These are phyloP conservation scores for Candida sanyiensis DNA, from an alignment of 805 yeast species.

Conservation along the genomic window DNA sequence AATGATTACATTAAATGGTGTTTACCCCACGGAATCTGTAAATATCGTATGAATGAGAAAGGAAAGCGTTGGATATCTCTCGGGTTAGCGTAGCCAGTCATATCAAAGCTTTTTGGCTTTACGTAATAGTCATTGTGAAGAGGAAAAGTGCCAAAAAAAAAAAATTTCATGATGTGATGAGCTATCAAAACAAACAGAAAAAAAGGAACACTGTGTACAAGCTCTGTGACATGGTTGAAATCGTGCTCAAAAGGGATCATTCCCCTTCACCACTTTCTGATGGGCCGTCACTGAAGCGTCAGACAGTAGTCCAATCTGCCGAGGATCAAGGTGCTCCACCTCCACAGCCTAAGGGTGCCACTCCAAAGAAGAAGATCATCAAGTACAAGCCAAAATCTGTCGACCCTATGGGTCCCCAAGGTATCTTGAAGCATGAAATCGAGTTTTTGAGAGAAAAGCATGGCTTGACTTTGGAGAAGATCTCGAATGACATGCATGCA, in stretches of 20 bases:
- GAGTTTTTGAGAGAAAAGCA: conserved; percentile 44
- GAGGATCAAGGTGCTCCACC: conserved; percentile 1
- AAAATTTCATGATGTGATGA: conserved; percentile 1
- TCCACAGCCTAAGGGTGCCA: neutral
- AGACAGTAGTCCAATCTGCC: conserved; percentile 1
- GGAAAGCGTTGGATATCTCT: too few species aligned
- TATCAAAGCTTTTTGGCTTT: neutral
- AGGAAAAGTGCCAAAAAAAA: neutral
- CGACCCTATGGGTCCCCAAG: conserved; percentile 77
- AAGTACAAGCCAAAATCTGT: conserved; percentile 58
- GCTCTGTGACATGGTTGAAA: conserved; percentile 4
- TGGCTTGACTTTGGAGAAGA: conserved; percentile 38
- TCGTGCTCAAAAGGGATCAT: conserved; percentile 11
- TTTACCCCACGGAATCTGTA: too few species aligned
- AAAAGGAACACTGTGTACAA: neutral
- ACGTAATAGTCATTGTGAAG: neutral
- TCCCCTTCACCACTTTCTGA: conserved; percentile 9
- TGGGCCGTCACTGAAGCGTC: conserved; percentile 7
- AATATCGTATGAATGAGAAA: too few species aligned
- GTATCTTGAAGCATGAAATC: conserved; percentile 73
- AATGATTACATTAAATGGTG: too few species aligned
- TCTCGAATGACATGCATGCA: conserved; percentile 59
- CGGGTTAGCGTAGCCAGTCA: conserved; percentile 1
- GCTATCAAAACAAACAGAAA: neutral
- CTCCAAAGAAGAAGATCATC: conserved; percentile 29